A percentile compares a stretch with the other conserved stretches of the same genome.
These are phyloP conservation scores for Zelopaecilomyces penicillatus DNA, from an alignment of 2,329 filamentous ascomycete species.

Conservation along the genomic window DNA sequence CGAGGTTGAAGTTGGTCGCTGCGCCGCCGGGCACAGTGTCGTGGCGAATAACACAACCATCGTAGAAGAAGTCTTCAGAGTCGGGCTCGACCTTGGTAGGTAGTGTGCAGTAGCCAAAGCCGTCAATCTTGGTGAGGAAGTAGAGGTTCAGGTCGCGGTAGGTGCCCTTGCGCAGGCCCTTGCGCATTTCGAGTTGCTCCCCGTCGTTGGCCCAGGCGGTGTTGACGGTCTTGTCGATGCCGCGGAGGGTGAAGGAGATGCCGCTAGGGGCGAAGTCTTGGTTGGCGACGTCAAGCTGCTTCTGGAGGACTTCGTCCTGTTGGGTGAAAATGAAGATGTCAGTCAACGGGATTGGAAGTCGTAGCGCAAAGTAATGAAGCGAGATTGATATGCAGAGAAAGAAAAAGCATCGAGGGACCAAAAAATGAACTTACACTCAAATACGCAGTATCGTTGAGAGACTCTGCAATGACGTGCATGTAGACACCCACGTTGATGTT, in stretches of 20 bases:
- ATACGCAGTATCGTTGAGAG: background rate
- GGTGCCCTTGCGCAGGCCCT: slow-evolving; percentile 27
- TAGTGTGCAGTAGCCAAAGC: slow-evolving; percentile 34
- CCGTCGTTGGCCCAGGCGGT: slow-evolving; percentile 32
- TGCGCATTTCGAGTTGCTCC: slow-evolving; percentile 28
- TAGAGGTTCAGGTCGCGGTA: slow-evolving; percentile 37
- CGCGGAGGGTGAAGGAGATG: slow-evolving; percentile 34
- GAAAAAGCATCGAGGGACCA: too few species aligned
- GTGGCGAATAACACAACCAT: slow-evolving; percentile 14
- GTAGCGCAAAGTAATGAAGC: background rate
- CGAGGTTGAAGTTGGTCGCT: slow-evolving; percentile 22
- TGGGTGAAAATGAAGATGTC: background rate
- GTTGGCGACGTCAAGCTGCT: slow-evolving; percentile 37
- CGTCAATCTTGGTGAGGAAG: slow-evolving; percentile 23
- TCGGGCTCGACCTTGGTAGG: slow-evolving; percentile 20
- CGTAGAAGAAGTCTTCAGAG: slow-evolving; percentile 2
- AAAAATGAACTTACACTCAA: slow-evolving; percentile 1
- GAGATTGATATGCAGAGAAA: too few species aligned
- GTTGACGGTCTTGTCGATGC: slow-evolving; percentile 36
- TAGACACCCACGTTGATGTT: slow-evolving; percentile 3
- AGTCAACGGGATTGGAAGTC: background rate
- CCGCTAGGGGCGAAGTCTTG: slow-evolving; percentile 30
- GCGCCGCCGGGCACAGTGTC: slow-evolving; percentile 11
- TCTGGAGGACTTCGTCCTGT: slow-evolving; percentile 9
- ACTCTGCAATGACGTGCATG: slow-evolving; percentile 4